phyloP scores from a whole-genome alignment of 257 asterid genomes.

The Apocynum venetum region DNA sequence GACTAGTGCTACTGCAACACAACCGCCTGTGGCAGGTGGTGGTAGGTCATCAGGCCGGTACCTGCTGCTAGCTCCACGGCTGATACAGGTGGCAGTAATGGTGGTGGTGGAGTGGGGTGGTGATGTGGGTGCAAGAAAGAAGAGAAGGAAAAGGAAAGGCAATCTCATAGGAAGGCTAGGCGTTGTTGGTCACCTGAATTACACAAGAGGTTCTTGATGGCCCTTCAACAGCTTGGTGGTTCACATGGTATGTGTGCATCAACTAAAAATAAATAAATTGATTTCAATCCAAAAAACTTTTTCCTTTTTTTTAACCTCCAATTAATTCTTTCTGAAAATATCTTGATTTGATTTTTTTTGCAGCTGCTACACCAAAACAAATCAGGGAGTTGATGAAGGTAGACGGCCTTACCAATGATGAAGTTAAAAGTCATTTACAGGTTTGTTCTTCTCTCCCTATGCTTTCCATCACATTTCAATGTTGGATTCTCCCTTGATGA shows the following conservation, averaged over 20 bases:
- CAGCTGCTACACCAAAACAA: conserved; percentile 87
- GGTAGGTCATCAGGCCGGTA: conserved; percentile 13
- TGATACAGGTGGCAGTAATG: conserved; percentile 35
- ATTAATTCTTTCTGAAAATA: not conserved
- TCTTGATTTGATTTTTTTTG: conserved; percentile 14
- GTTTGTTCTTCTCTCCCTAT: conserved; percentile 23
- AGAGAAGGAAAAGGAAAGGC: conserved; percentile 50
- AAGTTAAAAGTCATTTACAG: conserved; percentile 88
- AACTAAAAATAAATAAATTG: not conserved
- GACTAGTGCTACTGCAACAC: conserved; percentile 3
- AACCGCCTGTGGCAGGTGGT: conserved; percentile 10
- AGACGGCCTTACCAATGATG: conserved; percentile 81
- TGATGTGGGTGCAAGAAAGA: conserved; percentile 22
- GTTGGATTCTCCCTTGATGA: not conserved
- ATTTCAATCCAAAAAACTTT: not conserved
- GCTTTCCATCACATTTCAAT: not conserved
- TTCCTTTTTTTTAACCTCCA: not conserved
- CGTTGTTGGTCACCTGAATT: conserved; percentile 80
- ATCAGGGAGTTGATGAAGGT: conserved; percentile 79
- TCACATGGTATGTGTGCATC: conserved; percentile 47
- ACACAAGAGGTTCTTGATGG: conserved; percentile 56
- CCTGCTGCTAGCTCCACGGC: conserved; percentile 51
- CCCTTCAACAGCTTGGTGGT: conserved; percentile 85
- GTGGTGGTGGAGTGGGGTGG: conserved; percentile 24
- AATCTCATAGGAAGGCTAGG: conserved; percentile 53